These are phyloP conservation scores for Perkinsus chesapeaki DNA, from an alignment of 169 alveolate species.

Conservation along the genomic window DNA sequence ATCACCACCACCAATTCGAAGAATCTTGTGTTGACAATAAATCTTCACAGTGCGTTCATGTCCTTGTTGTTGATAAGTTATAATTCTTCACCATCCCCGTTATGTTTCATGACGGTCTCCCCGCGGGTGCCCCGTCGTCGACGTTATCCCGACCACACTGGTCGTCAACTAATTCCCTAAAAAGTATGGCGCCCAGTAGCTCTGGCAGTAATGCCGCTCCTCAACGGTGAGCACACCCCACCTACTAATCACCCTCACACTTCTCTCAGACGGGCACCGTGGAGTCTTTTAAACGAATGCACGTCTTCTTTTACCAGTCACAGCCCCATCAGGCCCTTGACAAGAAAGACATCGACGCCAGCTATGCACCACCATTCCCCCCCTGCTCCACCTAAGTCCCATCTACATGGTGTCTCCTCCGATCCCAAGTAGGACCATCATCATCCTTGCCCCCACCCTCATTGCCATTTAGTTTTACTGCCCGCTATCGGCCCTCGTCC, in stretches of 20 bases:
- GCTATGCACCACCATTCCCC: neutral
- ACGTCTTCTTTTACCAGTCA: too few species aligned
- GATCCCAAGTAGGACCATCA: neutral
- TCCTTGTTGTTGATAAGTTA: too few species aligned
- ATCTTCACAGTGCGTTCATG: neutral
- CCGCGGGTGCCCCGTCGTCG: neutral
- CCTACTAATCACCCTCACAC: neutral
- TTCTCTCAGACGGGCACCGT: neutral
- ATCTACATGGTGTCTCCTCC: neutral
- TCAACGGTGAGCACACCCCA: neutral
- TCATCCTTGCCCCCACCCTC: neutral
- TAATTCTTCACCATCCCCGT: too few species aligned
- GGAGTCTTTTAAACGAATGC: neutral
- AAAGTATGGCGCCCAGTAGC: too few species aligned
- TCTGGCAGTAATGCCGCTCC: neutral
- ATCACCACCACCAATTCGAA: neutral
- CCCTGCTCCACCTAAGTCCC: neutral
- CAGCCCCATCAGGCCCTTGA: too few species aligned
- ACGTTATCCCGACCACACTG: neutral
- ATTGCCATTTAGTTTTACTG: neutral
- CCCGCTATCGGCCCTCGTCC: neutral
- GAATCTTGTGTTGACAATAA: neutral
- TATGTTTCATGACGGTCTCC: neutral
- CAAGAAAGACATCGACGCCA: neutral
- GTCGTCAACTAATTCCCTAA: neutral